Evolutionary conservation across 192 early-diverging fungal genomes (phyloP), one percentile per base, ranked within the genome.

Genomic region (Oehlia diaphana): DNA sequence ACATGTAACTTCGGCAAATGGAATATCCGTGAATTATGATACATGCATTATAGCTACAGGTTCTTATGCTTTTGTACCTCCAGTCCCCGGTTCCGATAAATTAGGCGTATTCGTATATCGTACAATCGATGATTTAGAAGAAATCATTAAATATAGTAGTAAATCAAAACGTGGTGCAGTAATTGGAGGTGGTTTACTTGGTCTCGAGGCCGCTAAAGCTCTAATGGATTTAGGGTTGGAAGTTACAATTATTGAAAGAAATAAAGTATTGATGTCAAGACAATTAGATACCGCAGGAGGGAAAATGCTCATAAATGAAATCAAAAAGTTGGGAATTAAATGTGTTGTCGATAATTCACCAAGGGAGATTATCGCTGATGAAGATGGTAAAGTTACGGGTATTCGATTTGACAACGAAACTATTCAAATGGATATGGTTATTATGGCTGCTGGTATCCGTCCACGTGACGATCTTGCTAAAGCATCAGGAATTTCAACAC

Each of bases 131-230:
- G 91, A 92, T 73, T 70, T 93, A 21, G 65, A 89, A 12, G 26
- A 53, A 49, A 93, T 92, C 6, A 86, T 88, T 35, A 67, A 78
- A 2, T 86, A 83, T 77, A 76, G 89, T 28, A 35, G 83, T 53
- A 61, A 35, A 21, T 63, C 72, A 39, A 87, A 81, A 74, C 63
- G 79, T 31, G 91, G 88, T 13, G 87, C 88, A 23, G 86, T 92
- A 23, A 77, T 92, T 67, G 92, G 92, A 42, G 92, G 92, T 37
- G 92, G 92, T 47, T 78, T 92, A 47, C 84, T 92, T 50, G 91
- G 91, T 10, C 78, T 92, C 26, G 92, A 92, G 78, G 92, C 92
- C 31, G 92, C 92, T 50, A 90, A 90, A 66, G 92, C 91, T 39
- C 81, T 84, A 49, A 65, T 74, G 16, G 89, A 93, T 76, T 79